Base-by-base conservation (phyloP, 2,329 filamentous ascomycete genomes). In the Cytospora schulzeri region DNA sequence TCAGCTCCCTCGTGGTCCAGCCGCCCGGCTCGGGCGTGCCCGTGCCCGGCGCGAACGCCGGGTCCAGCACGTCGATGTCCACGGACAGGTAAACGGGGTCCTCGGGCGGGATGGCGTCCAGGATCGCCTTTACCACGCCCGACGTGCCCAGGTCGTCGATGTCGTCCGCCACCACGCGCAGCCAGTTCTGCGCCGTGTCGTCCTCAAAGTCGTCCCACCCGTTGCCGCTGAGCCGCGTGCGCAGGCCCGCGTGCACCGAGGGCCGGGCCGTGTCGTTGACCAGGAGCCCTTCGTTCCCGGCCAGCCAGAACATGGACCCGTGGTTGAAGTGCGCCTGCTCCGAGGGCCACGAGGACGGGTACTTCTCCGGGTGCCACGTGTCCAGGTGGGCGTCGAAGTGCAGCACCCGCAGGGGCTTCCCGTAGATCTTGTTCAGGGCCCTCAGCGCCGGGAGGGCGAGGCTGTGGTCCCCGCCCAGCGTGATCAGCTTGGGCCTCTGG, bases 241-340 rank as follows among this genome's bases (percentile, higher is more conserved):
- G 88, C 58, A 96, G 80, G 1, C 93, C 93, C 0, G 91, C 93
- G 75, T 97, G 93, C 7, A 95, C 91, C 26, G 87, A 91, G 0
- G 87, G 90, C 12, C 87, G 85, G 11, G 84, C 85, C 0, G 85
- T 89, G 17, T 81, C 79, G 75, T 94, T 93, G 66, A 85, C 82
- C 64, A 96, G 88, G 29, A 97, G 79, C 0, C 91, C 91, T 75
- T 96, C 93, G 33, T 88, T 87, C 57, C 88, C 88, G 7, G 93
- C 93, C 69, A 94, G 85, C 90, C 92, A 94, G 82, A 96, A 96
- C 88, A 96, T 95, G 69, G 87, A 91, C 5, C 93, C 93, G 76
- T 97, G 93, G 72, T 89, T 96, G 79, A 96, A 95, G 70, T 89
- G 85, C 2, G 86, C 84, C 75, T 92, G 90, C 66, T 86, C 83